Conservation (phyloP, 352 stramenopile species). For the Phytophthora quininea region DNA sequence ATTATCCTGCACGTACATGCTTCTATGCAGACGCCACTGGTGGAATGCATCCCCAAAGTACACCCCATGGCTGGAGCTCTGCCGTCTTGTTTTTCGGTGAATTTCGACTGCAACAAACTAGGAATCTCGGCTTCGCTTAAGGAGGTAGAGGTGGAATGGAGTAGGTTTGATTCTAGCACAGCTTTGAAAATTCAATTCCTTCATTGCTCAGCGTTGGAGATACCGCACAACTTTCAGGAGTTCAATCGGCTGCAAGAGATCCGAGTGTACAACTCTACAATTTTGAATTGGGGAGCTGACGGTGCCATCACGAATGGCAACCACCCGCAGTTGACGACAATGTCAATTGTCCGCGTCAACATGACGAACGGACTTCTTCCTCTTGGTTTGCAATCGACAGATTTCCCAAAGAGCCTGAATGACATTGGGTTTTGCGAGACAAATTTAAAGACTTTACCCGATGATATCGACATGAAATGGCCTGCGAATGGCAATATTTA, state of each 20-base stretch:
- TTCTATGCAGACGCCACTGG: background rate
- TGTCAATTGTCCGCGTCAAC: slow-evolving; percentile 34
- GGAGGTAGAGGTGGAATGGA: slow-evolving; percentile 12
- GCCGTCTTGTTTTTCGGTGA: slow-evolving; percentile 28
- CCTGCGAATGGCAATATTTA: background rate
- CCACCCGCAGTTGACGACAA: slow-evolving; percentile 28
- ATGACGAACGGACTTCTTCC: slow-evolving; percentile 37
- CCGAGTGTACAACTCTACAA: slow-evolving; percentile 37
- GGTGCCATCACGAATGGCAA: slow-evolving; percentile 21
- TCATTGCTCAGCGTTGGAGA: slow-evolving; percentile 32
- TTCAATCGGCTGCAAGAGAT: slow-evolving; percentile 36
- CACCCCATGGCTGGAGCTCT: slow-evolving; percentile 23
- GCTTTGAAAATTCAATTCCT: slow-evolving; percentile 24
- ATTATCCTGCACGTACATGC: slow-evolving; percentile 14
- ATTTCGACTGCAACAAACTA: slow-evolving; percentile 30
- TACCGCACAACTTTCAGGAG: slow-evolving; percentile 31
- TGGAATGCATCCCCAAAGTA: slow-evolving; percentile 19
- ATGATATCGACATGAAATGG: slow-evolving; percentile 37
- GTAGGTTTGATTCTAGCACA: slow-evolving; percentile 21
- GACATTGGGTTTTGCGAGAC: slow-evolving; percentile 31
- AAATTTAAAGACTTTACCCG: slow-evolving; percentile 32
- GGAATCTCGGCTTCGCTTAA: slow-evolving; percentile 2
- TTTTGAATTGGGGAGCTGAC: slow-evolving; percentile 27
- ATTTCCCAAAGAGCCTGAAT: slow-evolving; percentile 31
- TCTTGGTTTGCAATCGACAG: slow-evolving; percentile 23